Evolutionary conservation across 768 basidiomycete genomes (phyloP).

Genomic region (Piloderma croceum): DNA sequence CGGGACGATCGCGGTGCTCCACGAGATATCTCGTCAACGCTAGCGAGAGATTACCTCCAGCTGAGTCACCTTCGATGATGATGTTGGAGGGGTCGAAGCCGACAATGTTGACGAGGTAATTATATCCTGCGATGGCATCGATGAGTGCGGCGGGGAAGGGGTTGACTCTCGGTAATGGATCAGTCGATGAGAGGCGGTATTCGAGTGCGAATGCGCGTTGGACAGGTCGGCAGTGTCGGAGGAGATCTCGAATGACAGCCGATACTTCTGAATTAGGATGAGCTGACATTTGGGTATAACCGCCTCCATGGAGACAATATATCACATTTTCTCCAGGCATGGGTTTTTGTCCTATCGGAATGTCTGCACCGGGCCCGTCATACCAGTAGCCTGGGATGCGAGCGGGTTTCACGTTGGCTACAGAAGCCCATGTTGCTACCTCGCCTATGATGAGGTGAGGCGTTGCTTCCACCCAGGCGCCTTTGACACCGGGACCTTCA

Average conservation of each 20-base stretch:
- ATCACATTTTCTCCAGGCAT: slow-evolving; percentile 28
- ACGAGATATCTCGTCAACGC: slow-evolving; percentile 34
- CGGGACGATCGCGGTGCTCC: slow-evolving; percentile 2
- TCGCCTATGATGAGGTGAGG: slow-evolving; percentile 29
- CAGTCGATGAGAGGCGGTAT: slow-evolving; percentile 38
- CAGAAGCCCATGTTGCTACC: slow-evolving; percentile 22
- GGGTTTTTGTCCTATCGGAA: slow-evolving; percentile 16
- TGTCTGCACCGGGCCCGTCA: slow-evolving; percentile 14
- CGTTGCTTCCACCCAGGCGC: slow-evolving; percentile 30
- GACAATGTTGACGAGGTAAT: slow-evolving; percentile 40
- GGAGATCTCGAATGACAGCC: slow-evolving; percentile 16
- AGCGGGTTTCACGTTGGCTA: slow-evolving; percentile 20
- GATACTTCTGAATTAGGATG: slow-evolving; percentile 22
- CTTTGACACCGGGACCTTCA: slow-evolving; percentile 19
- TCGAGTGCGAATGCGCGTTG: slow-evolving; percentile 36
- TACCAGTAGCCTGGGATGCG: slow-evolving; percentile 34
- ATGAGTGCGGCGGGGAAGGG: slow-evolving; percentile 51
- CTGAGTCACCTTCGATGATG: slow-evolving; percentile 47
- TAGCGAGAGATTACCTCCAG: slow-evolving; percentile 47
- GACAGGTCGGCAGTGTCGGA: slow-evolving; percentile 13
- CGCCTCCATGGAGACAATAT: slow-evolving; percentile 28
- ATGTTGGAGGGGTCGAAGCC: slow-evolving; percentile 39
- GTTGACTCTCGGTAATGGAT: slow-evolving; percentile 24
- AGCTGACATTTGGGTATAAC: slow-evolving; percentile 21
- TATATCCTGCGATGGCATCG: slow-evolving; percentile 48